Base-by-base conservation (phyloP, 2,329 filamentous ascomycete species). In the Trichoderma afroharzianum region DNA sequence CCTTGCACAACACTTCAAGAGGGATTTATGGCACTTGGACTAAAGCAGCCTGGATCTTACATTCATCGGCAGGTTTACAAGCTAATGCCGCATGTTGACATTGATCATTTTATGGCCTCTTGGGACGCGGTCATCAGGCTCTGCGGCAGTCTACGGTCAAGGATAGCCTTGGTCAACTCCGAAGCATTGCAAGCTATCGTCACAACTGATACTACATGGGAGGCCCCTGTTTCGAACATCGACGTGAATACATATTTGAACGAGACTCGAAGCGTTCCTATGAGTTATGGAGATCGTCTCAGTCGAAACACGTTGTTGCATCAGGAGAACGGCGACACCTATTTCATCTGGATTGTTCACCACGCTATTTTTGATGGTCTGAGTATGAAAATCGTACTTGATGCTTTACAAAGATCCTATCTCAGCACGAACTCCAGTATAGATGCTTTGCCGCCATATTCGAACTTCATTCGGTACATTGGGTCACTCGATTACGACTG, bases 121-220 rank as follows among this genome's bases (percentile, higher is more conserved):
- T 81, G 79, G 79, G 69, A 74, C 3, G 14, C 7, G 21, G 70
- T 63, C 15, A 36, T 69, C 3, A 39, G 55, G 9, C 28, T 26
- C 4, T 70, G 71, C 8, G 50, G 39, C 15, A 72, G 55, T 24
- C 33, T 73, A 6, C 66, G 72, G 14, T 71, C 66, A 5, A 64
- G 72, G 12, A 71, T 73, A 14, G 21, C 57, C 30, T 21, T 72
- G 8, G 4, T 72, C 6, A 32, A 67, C 15, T 55, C 70, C 6
- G 30, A 36, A 6, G 33, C 53, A 15, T 30, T 62, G 32, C 69
- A 71, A 30, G 26, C 28, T 14, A 30, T 71, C 5, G 18, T 68
- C 2, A n/a, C 53, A 12, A 36, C 53, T 30, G 63, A 68, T 7
- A 59, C 33, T 15, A 14, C 68, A 7, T 70, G 68, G 68, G 68